These are phyloP conservation scores for Basidiobolus meristosporus DNA, from an alignment of 371 early-diverging fungal genomes.

Conservation along the genomic window DNA sequence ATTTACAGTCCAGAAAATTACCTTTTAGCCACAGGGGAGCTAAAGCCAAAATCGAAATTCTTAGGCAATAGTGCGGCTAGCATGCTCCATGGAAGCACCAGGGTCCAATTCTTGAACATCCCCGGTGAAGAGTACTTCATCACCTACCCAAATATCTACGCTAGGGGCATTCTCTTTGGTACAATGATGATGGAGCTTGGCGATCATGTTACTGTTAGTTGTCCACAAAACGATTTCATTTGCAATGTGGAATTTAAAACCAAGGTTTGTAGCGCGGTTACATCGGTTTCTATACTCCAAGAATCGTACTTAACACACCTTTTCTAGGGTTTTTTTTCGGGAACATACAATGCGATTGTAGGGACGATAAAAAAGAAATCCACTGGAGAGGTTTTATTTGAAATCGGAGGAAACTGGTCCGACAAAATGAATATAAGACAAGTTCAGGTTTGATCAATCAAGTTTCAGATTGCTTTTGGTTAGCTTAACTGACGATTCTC, in stretches of 20 bases:
- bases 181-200: conserved; percentile 89
- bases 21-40: conserved; percentile 63
- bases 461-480: too few relatives aligned
- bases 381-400: conserved; percentile 55
- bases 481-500: too few relatives aligned
- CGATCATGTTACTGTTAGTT: conserved; percentile 51
- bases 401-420: conserved; percentile 79
- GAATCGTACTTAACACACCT: background rate
- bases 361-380: conserved; percentile 69
- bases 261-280: conserved; percentile 37
- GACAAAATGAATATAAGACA: conserved; percentile 36
- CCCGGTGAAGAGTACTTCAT: conserved; percentile 59
- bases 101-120: conserved; percentile 31
- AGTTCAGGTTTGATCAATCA: too few relatives aligned
- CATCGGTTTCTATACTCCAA: background rate
- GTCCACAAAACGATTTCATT: conserved; percentile 47
- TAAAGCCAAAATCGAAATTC: conserved; percentile 75
- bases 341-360: conserved; percentile 56
- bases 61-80: conserved; percentile 86
- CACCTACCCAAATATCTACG: conserved; percentile 83
- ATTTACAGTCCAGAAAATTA: conserved; percentile 62
- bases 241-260: conserved; percentile 81
- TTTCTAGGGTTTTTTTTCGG: conserved; percentile 58
- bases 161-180: conserved; percentile 80
- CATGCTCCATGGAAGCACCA: conserved; percentile 61